A percentile compares a stretch with the other conserved stretches of the same genome.
These are phyloP conservation scores for Senna siamea DNA, from an alignment of 306 rosid species.

Conservation along the genomic window DNA sequence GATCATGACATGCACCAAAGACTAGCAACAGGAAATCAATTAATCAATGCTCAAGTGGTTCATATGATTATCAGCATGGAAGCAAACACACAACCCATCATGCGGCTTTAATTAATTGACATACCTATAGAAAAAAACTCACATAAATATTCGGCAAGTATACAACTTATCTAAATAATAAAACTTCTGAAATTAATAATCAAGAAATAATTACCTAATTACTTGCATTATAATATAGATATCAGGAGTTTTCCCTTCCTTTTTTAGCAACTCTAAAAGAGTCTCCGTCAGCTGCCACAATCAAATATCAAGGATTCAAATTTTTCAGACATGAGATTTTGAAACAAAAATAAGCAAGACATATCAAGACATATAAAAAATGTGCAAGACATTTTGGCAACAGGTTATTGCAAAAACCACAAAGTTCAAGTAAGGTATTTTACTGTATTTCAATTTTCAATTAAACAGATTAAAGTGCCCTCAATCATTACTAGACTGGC, in stretches of 20 bases:
- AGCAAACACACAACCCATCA: not conserved
- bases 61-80: conserved; percentile 4
- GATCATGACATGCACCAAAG: conserved; percentile 28
- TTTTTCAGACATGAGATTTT: conserved; percentile 18
- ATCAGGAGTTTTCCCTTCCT: conserved; percentile 74
- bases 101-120: not conserved
- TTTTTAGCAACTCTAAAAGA: conserved; percentile 71
- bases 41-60: conserved; percentile 18
- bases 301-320: conserved; percentile 37
- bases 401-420: conserved; percentile 4
- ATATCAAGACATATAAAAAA: too few species aligned
- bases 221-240: conserved; percentile 63
- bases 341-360: conserved; percentile 12
- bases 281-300: conserved; percentile 69
- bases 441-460: too few species aligned
- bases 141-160: conserved; percentile 27
- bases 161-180: conserved; percentile 12
- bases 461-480: too few species aligned
- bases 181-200: conserved; percentile 26
- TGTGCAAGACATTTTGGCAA: conserved; percentile 11
- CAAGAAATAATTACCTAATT: conserved; percentile 65
- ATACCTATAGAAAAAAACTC: conserved; percentile 14
- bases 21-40: conserved; percentile 19
- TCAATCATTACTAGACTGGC: conserved; percentile 10
- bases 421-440: too few species aligned